These are phyloP conservation scores for Ophiostoma triangulosporum DNA, from an alignment of 2,329 filamentous ascomycete genomes.

Conservation along the genomic window DNA sequence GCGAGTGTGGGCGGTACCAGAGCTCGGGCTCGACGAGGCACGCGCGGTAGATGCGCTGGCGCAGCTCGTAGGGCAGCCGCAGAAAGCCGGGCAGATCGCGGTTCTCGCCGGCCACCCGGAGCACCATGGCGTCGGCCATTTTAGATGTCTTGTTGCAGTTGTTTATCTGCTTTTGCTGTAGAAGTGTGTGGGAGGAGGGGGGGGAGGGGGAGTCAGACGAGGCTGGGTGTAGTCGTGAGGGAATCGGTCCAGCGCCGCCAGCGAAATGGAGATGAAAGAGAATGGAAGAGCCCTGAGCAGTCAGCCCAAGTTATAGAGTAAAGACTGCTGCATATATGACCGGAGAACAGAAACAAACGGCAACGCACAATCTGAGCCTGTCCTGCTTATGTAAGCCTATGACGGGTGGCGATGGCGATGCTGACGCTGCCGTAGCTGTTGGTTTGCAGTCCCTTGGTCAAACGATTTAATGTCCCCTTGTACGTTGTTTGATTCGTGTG, in stretches of 20 bases:
- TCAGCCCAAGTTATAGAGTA: no score
- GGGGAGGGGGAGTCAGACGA: no score
- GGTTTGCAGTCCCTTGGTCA: no score
- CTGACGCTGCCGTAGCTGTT: no score
- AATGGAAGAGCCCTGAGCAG: no score
- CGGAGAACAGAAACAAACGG: neutral
- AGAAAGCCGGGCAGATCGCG: constrained; percentile 2
- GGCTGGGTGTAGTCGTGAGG: no score
- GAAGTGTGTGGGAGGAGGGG: neutral
- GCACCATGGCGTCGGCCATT: neutral
- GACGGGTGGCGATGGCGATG: neutral
- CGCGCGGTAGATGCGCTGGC: constrained; percentile 8
- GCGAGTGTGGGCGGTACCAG: neutral
- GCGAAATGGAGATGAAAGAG: no score
- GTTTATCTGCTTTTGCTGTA: neutral
- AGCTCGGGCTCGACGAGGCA: constrained; percentile 6
- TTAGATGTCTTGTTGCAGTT: neutral
- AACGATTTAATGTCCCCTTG: no score
- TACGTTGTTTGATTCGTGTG: no score
- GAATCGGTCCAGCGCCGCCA: no score
- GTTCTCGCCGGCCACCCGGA: neutral
- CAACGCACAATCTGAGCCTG: neutral
- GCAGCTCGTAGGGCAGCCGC: constrained; percentile 6
- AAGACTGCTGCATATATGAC: no score
- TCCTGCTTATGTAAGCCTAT: neutral